Evolutionary conservation across 176 grass and related monocot genomes (phyloP).

Genomic region (Lolium multiflorum): DNA sequence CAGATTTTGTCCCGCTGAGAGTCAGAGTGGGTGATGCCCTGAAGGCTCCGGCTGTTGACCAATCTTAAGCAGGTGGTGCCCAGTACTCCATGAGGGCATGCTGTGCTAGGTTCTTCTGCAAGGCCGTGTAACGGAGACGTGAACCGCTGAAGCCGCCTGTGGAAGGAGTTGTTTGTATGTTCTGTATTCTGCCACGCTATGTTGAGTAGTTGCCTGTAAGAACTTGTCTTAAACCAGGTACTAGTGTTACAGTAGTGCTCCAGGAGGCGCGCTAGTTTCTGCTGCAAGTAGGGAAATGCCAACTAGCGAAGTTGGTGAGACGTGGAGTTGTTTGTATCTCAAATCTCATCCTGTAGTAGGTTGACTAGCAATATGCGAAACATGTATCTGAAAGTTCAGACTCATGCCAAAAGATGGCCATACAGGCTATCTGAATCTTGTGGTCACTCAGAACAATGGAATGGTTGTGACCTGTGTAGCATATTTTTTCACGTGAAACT

Average conservation of each 20-base stretch:
- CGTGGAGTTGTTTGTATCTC: not conserved
- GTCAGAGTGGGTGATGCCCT: slow-evolving; percentile 64
- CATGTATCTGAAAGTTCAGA: not conserved
- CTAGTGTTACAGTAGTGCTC: no score
- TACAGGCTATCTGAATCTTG: not conserved
- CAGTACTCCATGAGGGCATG: not conserved
- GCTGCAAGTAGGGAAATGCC: not conserved
- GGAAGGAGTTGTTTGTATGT: not conserved
- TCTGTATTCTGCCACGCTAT: not conserved
- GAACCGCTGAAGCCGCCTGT: not conserved
- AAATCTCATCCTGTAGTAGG: not conserved
- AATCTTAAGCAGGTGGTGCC: slow-evolving; percentile 26
- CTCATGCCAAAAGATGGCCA: not conserved
- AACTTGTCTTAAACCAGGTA: not conserved
- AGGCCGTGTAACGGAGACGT: not conserved
- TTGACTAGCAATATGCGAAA: not conserved
- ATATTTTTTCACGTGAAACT: no score
- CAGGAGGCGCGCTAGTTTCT: no score
- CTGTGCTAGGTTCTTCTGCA: not conserved
- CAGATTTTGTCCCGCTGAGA: slow-evolving; percentile 88
- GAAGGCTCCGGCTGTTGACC: not conserved
- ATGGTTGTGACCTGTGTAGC: no score
- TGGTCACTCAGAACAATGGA: not conserved
- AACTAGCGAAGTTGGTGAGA: not conserved
- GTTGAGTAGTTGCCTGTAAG: not conserved